Base-by-base conservation (phyloP, 1,284 basidiomycete species). In the Pyrrhoderma noxium region DNA sequence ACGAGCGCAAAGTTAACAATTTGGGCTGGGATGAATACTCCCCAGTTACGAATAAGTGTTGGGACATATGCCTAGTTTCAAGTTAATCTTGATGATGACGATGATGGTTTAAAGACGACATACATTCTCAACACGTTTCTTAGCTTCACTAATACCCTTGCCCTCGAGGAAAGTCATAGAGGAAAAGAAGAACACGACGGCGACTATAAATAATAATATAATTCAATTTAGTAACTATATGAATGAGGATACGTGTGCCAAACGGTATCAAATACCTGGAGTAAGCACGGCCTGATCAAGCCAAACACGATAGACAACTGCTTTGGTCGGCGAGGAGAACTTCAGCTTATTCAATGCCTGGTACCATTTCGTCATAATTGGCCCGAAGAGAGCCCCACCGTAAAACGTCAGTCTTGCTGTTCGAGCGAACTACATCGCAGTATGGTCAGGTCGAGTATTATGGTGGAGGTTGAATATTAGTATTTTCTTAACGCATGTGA, bases 1-100 rank as follows among this genome's bases (percentile, higher is more conserved):
- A 93, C 77, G 46, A 93, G 21, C 11, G 80, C 70, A 61, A 93
- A 93, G 69, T 93, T 93, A 70, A 90, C 69, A 51, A 88, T 64
- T 63, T 93, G 89, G 0, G 88, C 80, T 0, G 90, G 90, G 42
- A 84, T 74, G 63, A 87, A 92, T 8, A 91, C 87, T 11, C 68
- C 73, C 84, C 87, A 89, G 65, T 86, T 87, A 53, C 82, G 82
- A 36, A 88, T 56, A 22, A 89, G 66, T 0, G 86, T 88, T 0
- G 84, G 76, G 11, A 76, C 70, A 62, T 87, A 89, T 8, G 76
- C 77, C 81, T 85, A 53, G 16, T 37, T 9, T 9, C 16, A 16
- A 37, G 16, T 37, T 37, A 37, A 16, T 11, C 35, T 37, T 37
- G 11, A 11, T 9, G 35, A 11, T 16, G 16, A 37, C 9, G 35